Base-by-base conservation (phyloP, 768 basidiomycete genomes). In the Agaricus sinodeliciosus region DNA sequence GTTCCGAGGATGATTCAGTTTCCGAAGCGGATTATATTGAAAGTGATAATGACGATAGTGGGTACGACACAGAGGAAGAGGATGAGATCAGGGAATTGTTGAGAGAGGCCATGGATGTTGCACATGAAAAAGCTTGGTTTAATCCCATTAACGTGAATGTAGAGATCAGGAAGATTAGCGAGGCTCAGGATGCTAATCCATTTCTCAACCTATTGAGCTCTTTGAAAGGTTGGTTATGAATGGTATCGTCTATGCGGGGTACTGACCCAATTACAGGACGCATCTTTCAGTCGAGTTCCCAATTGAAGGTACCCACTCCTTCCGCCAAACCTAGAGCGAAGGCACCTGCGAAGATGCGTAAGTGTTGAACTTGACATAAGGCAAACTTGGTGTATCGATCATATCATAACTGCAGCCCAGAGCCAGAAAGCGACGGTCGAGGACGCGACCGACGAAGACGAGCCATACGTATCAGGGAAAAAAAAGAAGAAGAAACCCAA, bases 401-500 rank as follows among this genome's bases (percentile, higher is more conserved):
- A n/a, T 19, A 25, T n/a, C 43, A n/a, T 26, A 51, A 48, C 31
- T 11, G 36, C 57, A 44, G 41, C 62, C 45, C 69, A 64, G 58
- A 72, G 66, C 55, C 69, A 67, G 46, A 74, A 71, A 60, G 72
- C 77, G 12, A 85, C 84, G 0, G 74, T 85, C 8, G 87, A 88
- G 60, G 86, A 90, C 39, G 83, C 80, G 0, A 84, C 86, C 46
- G 89, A 88, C 45, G 86, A 85, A 61, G 84, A 85, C 61, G 84
- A 63, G 13, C 22, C 37, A 19, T 22, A 19, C 28, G 26, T 49
- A 0, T 59, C 69, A 2, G 44, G 65, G 1, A 67, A 73, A 43
- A 87, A 88, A 62, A 69, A 69, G 72, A 88, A 86, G 65, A 86
- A 88, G 67, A 84, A 84, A 65, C 85, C 85, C 68, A 87, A 86